A percentile compares a stretch with the other conserved stretches of the same genome.
Evolutionary conservation across 1,284 basidiomycete genomes (phyloP).

Genomic region (Paramarasmius palmivorus): DNA sequence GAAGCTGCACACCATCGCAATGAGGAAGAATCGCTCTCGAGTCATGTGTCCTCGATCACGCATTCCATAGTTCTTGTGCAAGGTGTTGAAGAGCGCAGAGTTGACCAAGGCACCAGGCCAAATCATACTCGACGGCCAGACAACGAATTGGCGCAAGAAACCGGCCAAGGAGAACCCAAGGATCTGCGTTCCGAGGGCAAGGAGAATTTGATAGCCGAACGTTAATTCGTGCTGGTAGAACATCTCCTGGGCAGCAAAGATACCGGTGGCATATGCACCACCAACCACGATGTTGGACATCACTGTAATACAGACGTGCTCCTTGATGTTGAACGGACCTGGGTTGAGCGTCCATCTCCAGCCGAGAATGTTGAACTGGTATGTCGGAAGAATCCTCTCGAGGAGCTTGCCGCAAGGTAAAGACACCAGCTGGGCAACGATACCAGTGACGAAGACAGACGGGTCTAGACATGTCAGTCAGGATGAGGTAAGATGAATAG

Average conservation of each 20-base stretch:
- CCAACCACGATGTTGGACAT: slow-evolving; percentile 76
- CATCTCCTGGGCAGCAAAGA: slow-evolving; percentile 66
- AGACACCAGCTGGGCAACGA: slow-evolving; percentile 68
- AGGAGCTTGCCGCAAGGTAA: slow-evolving; percentile 72
- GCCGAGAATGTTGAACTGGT: slow-evolving; percentile 64
- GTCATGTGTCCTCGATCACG: slow-evolving; percentile 70
- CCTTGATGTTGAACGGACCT: slow-evolving; percentile 92
- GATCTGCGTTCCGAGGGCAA: slow-evolving; percentile 74
- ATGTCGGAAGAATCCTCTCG: slow-evolving; percentile 65
- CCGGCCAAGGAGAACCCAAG: slow-evolving; percentile 82
- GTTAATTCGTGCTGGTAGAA: slow-evolving; percentile 64
- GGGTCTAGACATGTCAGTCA: slow-evolving; percentile 47
- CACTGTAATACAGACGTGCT: slow-evolving; percentile 82
- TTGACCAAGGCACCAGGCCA: slow-evolving; percentile 94
- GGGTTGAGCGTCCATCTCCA: slow-evolving; percentile 76
- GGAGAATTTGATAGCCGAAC: slow-evolving; percentile 64
- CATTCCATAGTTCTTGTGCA: slow-evolving; percentile 78
- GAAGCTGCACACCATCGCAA: slow-evolving; percentile 60
- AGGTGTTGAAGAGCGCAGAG: slow-evolving; percentile 90
- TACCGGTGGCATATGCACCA: slow-evolving; percentile 73
- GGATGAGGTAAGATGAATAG: neutral
- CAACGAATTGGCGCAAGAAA: slow-evolving; percentile 77
- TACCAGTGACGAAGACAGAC: slow-evolving; percentile 59
- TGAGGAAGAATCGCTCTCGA: slow-evolving; percentile 76
- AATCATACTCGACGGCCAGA: slow-evolving; percentile 92